Conservation (phyloP, 2,329 filamentous ascomycete genomes). For the Graphiopsis chlorocephala region DNA sequence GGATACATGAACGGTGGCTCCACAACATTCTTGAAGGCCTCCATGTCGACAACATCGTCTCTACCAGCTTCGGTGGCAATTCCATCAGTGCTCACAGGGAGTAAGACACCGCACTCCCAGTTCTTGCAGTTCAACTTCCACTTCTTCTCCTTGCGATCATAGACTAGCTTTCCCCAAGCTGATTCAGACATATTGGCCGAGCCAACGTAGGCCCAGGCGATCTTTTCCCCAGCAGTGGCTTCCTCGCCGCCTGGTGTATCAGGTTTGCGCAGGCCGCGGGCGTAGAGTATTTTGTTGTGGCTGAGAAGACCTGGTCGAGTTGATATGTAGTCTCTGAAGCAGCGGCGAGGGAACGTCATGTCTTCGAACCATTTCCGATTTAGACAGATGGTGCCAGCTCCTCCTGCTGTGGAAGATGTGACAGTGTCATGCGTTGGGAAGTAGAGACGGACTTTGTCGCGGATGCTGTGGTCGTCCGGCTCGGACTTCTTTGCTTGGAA, state of each 20-base stretch:
- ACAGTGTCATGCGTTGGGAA: conserved; percentile 72
- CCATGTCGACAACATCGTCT: conserved; percentile 34
- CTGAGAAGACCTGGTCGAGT: conserved; percentile 70
- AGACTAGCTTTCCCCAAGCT: conserved; percentile 81
- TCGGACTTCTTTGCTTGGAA: conserved; percentile 26
- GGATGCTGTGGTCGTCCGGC: conserved; percentile 27
- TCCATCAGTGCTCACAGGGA: conserved; percentile 51
- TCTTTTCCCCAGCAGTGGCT: conserved; percentile 20
- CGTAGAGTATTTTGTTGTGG: conserved; percentile 68
- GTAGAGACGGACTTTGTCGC: conserved; percentile 67
- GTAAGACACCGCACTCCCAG: conserved; percentile 90
- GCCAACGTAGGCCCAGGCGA: conserved; percentile 80
- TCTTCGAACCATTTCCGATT: conserved; percentile 69
- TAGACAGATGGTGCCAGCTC: conserved; percentile 80
- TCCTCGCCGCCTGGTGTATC: conserved; percentile 14
- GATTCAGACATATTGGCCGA: conserved; percentile 91
- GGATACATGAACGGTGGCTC: conserved; percentile 66
- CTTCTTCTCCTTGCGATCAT: conserved; percentile 63
- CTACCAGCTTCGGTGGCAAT: not conserved
- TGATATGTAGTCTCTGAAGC: conserved; percentile 75
- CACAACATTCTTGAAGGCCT: conserved; percentile 54
- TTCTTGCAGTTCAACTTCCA: conserved; percentile 82
- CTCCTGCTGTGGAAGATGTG: conserved; percentile 35
- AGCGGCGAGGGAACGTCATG: conserved; percentile 64
- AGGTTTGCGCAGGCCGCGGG: conserved; percentile 32